phyloP scores from a whole-genome alignment of 805 yeast genomes.

The Candida pseudoglaebosa region DNA sequence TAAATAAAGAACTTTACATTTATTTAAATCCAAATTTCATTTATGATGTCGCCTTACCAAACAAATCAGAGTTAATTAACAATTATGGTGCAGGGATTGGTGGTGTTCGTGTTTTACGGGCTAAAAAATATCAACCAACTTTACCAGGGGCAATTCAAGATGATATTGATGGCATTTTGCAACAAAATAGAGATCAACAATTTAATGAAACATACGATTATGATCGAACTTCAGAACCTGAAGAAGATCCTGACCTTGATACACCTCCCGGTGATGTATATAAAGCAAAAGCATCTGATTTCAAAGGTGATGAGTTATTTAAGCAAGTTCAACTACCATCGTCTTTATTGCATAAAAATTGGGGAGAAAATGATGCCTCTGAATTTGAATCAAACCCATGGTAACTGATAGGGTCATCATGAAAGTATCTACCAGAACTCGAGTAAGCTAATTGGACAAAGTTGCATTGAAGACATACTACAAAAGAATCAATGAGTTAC shows the following conservation, averaged over 20 bases:
- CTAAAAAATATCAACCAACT: slow-evolving; percentile 63
- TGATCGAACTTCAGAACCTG: slow-evolving; percentile 21
- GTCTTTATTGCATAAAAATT: slow-evolving; percentile 46
- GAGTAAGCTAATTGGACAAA: too few relatives aligned
- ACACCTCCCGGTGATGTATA: not conserved
- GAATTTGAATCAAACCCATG: slow-evolving; percentile 68
- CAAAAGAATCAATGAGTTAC: too few relatives aligned
- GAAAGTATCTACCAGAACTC: too few relatives aligned
- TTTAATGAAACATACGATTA: slow-evolving; percentile 30
- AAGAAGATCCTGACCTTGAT: slow-evolving; percentile 20
- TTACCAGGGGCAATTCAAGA: slow-evolving; percentile 69
- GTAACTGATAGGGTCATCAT: too few relatives aligned
- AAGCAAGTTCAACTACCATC: slow-evolving; percentile 47
- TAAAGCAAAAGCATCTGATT: slow-evolving; percentile 10
- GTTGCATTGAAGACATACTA: too few relatives aligned
- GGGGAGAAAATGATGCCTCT: slow-evolving; percentile 34
- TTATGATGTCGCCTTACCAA: slow-evolving; percentile 64
- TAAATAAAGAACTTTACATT: slow-evolving; percentile 39
- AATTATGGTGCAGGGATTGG: slow-evolving; percentile 76
- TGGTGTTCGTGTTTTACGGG: slow-evolving; percentile 51
- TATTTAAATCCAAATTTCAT: slow-evolving; percentile 51
- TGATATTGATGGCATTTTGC: slow-evolving; percentile 58
- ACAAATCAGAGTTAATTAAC: slow-evolving; percentile 64
- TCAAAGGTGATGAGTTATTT: slow-evolving; percentile 47
- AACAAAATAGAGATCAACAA: slow-evolving; percentile 24